Percentiles rank a stretch among this genome's conserved stretches.
Evolutionary conservation across 2,329 filamentous ascomycete species (phyloP).

Genomic region (Alternaria sp.): DNA sequence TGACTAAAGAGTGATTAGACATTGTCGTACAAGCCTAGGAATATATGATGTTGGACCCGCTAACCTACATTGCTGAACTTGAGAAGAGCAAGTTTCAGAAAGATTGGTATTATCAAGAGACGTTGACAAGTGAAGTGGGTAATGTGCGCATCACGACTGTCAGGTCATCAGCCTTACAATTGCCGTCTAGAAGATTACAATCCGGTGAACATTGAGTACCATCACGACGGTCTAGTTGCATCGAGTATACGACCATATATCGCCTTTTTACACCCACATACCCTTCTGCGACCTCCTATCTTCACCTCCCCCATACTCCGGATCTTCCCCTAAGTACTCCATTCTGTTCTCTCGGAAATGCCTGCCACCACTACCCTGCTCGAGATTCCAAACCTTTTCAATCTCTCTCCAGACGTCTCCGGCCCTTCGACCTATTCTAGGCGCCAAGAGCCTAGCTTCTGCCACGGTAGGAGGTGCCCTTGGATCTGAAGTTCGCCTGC

Average conservation of each 20-base stretch:
- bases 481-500: slow-evolving; percentile 14
- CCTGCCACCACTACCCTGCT: slow-evolving; percentile 15
- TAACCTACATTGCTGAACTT: background rate
- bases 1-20: fast-evolving
- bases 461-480: slow-evolving; percentile 8
- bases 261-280: slow-evolving; percentile 13
- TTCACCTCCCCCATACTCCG: background rate
- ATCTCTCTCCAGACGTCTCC: slow-evolving; percentile 26
- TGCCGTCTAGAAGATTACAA: background rate
- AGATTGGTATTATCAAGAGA: background rate
- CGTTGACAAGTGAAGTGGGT: fast-evolving
- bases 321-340: slow-evolving; percentile 20
- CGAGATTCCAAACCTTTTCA: slow-evolving; percentile 19
- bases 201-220: background rate
- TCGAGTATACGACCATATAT: background rate
- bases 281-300: background rate
- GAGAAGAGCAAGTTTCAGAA: background rate
- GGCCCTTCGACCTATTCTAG: slow-evolving; percentile 9
- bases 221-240: background rate
- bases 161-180: background rate
- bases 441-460: slow-evolving; percentile 20
- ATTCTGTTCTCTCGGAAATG: slow-evolving; percentile 15
- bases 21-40: background rate
- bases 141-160: background rate
- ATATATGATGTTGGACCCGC: background rate